phyloP scores from a whole-genome alignment of 441 rosid species.

The Populus hybrid region DNA sequence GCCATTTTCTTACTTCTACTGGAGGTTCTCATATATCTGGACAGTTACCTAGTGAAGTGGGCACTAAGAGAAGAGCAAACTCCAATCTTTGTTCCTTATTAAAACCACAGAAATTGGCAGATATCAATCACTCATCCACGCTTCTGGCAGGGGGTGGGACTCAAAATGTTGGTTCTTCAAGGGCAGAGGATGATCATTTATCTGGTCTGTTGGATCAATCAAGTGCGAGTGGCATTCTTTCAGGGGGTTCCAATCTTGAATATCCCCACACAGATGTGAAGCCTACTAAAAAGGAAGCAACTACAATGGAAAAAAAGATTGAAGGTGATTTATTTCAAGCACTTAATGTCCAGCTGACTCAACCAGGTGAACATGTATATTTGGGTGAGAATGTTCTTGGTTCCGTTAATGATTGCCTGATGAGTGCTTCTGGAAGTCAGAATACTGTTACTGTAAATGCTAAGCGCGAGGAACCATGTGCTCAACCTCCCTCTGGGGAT shows the following conservation, averaged over 20 bases:
- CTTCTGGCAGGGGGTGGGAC: conserved; percentile 14
- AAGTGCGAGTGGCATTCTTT: conserved; percentile 20
- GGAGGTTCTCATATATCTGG: conserved; percentile 14
- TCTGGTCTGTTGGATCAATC: conserved; percentile 23
- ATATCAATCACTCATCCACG: conserved; percentile 18
- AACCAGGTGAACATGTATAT: conserved; percentile 17
- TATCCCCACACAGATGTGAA: conserved; percentile 21
- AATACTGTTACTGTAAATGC: conserved; percentile 21
- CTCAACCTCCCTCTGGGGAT: conserved; percentile 51
- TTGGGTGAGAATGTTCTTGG: conserved; percentile 18
- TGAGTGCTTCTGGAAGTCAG: conserved; percentile 29
- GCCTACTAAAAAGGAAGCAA: conserved; percentile 21
- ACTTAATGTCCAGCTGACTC: conserved; percentile 19
- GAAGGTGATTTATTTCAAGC: conserved; percentile 34
- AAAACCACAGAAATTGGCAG: conserved; percentile 21
- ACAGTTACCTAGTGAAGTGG: conserved; percentile 7
- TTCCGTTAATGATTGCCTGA: conserved; percentile 26
- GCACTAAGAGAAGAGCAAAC: conserved; percentile 13
- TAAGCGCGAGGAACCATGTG: conserved; percentile 32
- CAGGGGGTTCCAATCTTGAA: conserved; percentile 24
- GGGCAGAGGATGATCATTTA: conserved; percentile 28
- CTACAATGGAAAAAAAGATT: conserved; percentile 24
- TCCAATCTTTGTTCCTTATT: conserved; percentile 15
- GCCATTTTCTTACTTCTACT: conserved; percentile 17
- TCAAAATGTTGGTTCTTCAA: conserved; percentile 24